phyloP scores from a whole-genome alignment of 805 yeast species.

The Myxozyma geophila region DNA sequence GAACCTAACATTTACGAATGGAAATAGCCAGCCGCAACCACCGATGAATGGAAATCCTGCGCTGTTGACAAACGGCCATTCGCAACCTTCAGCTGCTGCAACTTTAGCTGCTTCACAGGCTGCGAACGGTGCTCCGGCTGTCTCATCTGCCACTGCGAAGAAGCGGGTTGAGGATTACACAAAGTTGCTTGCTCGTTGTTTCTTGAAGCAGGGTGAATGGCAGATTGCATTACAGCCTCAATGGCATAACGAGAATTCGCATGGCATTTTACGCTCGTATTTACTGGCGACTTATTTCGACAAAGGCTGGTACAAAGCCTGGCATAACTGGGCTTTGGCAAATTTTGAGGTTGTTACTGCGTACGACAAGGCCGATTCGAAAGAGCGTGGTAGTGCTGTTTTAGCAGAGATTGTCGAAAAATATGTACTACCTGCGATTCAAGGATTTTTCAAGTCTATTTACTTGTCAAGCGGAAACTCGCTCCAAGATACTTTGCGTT shows the following conservation, averaged over 20 bases:
- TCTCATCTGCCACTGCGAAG: constrained; percentile 38
- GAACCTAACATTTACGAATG: constrained; percentile 3
- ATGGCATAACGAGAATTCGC: constrained; percentile 67
- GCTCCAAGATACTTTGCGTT: constrained; percentile 86
- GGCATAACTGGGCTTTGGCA: constrained; percentile 99
- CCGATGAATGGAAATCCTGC: constrained; percentile 3
- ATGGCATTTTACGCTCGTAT: constrained; percentile 86
- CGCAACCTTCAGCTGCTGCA: constrained; percentile 12
- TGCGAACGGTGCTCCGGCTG: not conserved
- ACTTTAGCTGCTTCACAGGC: constrained; percentile 11
- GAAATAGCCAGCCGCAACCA: constrained; percentile 5
- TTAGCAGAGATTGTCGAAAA: constrained; percentile 62
- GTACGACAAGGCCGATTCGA: constrained; percentile 43
- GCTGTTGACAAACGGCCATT: not conserved
- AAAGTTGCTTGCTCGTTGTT: constrained; percentile 85
- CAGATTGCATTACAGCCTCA: constrained; percentile 76
- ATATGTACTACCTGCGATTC: constrained; percentile 94
- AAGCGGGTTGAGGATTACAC: constrained; percentile 79
- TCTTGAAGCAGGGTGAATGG: constrained; percentile 98
- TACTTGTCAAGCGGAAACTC: constrained; percentile 85
- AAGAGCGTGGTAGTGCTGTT: constrained; percentile 29
- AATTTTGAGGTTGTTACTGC: constrained; percentile 92
- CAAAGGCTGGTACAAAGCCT: constrained; percentile 92
- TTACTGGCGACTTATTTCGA: constrained; percentile 94
- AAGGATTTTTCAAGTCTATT: constrained; percentile 94